Conservation (phyloP, 2,329 filamentous ascomycete species). For the Colletotrichum sp. region DNA sequence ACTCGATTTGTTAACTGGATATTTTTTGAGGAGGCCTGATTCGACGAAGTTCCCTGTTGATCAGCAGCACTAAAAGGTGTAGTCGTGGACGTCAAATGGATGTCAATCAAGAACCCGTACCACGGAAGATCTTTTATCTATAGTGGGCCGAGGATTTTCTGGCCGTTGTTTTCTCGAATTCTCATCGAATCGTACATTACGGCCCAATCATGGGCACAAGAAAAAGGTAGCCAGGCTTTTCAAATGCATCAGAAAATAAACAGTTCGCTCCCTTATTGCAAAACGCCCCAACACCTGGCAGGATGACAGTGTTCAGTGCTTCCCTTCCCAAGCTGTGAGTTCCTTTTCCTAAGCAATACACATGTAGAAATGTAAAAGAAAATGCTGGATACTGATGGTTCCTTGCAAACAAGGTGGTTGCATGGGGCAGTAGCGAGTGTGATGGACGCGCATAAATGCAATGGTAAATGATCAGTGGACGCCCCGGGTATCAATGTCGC, state of each 20-base stretch:
- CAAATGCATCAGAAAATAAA: slow-evolving; percentile 2
- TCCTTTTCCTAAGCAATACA: neutral
- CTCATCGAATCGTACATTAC: slow-evolving; percentile 12
- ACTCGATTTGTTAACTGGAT: too few species aligned
- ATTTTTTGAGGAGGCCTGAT: too few species aligned
- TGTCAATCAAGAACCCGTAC: neutral
- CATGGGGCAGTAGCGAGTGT: neutral
- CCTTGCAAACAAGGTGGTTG: neutral
- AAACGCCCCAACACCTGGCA: slow-evolving; percentile 14
- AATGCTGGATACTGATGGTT: neutral
- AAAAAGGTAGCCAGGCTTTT: neutral
- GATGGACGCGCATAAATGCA: neutral
- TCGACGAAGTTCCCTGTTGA: too few species aligned
- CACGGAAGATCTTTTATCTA: neutral
- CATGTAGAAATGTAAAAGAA: neutral
- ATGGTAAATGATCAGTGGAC: neutral
- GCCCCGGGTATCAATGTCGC: slow-evolving; percentile 10
- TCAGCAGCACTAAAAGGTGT: too few species aligned
- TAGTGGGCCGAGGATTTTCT: neutral
- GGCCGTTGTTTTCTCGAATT: neutral
- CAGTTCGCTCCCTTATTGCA: slow-evolving; percentile 6
- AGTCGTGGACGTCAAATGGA: too few species aligned
- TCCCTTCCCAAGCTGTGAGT: neutral
- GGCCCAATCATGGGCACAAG: neutral
- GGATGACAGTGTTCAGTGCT: neutral